Evolutionary conservation across 768 basidiomycete genomes (phyloP).

Genomic region (Hypholoma sublateritium): DNA sequence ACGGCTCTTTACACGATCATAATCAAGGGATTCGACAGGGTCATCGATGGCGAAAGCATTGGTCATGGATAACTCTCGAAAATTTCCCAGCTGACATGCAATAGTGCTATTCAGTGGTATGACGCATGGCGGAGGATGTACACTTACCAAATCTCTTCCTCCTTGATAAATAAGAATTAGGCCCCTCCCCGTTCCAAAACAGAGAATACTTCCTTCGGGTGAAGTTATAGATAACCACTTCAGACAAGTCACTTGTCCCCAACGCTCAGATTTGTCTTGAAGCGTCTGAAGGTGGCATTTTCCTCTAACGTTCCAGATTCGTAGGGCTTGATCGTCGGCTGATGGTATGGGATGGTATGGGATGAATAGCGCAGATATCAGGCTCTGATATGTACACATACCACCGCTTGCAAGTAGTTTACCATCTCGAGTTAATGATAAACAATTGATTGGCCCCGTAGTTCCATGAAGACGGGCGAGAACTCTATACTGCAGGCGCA

Average conservation of each 20-base stretch:
- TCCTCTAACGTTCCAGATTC: conserved; percentile 2
- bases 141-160: not conserved
- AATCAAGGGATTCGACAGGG: conserved; percentile 5
- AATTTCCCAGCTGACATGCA: not conserved
- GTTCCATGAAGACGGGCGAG: not conserved
- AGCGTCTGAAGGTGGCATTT: not conserved
- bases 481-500: not conserved
- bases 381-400: not conserved
- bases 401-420: conserved; percentile 8
- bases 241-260: conserved; percentile 10
- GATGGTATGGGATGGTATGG: not conserved
- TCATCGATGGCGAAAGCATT: conserved; percentile 2
- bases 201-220: not conserved
- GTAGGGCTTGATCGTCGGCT: conserved; percentile 7
- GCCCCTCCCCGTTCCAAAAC: conserved; percentile 9
- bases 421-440: conserved; percentile 1
- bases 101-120: not conserved
- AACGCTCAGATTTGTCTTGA: conserved; percentile 1
- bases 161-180: conserved; percentile 5
- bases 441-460: not conserved
- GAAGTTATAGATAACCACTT: not conserved
- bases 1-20: not conserved
- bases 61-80: conserved; percentile 4
- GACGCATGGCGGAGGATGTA: not conserved
- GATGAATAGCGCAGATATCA: too few species aligned